These are phyloP conservation scores for Cystofilobasidium ferigula DNA, from an alignment of 768 basidiomycete genomes.

Conservation along the genomic window DNA sequence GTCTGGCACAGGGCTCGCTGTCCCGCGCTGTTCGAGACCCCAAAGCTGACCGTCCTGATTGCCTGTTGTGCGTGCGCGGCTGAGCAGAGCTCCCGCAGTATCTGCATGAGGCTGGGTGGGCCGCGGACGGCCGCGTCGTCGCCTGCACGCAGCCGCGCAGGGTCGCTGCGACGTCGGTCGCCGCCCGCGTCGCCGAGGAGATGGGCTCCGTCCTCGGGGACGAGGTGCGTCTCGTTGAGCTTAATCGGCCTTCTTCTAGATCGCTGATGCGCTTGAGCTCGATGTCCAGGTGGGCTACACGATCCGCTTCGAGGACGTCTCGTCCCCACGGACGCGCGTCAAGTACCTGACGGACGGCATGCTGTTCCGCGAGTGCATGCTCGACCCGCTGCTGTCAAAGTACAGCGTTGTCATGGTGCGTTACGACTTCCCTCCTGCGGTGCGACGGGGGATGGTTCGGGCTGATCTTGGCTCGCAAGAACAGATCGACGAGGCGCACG, in stretches of 20 bases:
- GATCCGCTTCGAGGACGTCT: constrained; percentile 91
- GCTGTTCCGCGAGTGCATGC: constrained; percentile 84
- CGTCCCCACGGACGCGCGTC: constrained; percentile 73
- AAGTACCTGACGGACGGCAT: constrained; percentile 97
- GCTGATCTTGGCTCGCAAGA: background rate
- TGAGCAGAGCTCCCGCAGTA: constrained; percentile 83
- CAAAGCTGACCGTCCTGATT: background rate
- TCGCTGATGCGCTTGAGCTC: background rate
- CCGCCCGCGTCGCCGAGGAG: constrained; percentile 80
- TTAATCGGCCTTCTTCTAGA: background rate
- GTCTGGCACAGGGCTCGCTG: background rate
- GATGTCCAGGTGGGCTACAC: constrained; percentile 77
- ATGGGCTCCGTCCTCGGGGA: constrained; percentile 79
- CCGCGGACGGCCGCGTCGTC: constrained; percentile 64
- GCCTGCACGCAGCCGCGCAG: constrained; percentile 88
- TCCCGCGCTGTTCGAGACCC: background rate
- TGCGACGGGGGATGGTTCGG: too few relatives aligned
- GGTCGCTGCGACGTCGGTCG: constrained; percentile 91
- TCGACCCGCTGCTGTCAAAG: constrained; percentile 80
- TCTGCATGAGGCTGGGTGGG: constrained; percentile 87
- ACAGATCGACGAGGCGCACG: constrained; percentile 95
- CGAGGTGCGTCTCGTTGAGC: constrained; percentile 48
- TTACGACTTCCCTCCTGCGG: constrained; percentile 11
- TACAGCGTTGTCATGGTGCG: constrained; percentile 92
- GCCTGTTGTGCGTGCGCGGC: constrained; percentile 19